Evolutionary conservation across 2,329 filamentous ascomycete genomes (phyloP).

Genomic region (Metarhizium sp.): DNA sequence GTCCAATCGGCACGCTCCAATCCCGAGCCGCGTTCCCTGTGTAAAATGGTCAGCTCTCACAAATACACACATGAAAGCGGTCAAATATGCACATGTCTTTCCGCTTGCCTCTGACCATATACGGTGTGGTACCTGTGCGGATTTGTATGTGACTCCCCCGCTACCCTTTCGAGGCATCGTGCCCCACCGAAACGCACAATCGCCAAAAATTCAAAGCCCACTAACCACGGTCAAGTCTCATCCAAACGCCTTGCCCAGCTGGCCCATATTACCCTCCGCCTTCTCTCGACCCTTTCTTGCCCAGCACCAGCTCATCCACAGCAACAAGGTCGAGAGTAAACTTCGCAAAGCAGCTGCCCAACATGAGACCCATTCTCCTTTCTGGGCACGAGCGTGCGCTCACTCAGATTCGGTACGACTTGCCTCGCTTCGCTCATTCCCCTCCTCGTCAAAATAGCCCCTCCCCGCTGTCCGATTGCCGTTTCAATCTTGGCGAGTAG

Average conservation of each 20-base stretch:
- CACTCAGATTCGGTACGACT: constrained; percentile 79
- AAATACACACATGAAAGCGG: too few species aligned
- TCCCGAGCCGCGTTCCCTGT: too few species aligned
- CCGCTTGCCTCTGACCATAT: neutral
- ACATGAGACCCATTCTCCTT: constrained; percentile 93
- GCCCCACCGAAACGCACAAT: constrained; percentile 38
- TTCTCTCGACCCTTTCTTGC: constrained; percentile 12
- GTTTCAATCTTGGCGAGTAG: neutral
- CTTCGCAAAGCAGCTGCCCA: constrained; percentile 28
- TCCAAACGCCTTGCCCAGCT: constrained; percentile 11
- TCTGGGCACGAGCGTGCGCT: constrained; percentile 94
- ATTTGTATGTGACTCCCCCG: constrained; percentile 1
- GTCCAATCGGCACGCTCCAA: neutral
- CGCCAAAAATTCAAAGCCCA: constrained; percentile 31
- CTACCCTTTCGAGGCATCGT: constrained; percentile 11
- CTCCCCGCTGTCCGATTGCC: neutral
- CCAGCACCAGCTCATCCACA: constrained; percentile 2
- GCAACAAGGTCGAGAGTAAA: constrained; percentile 4
- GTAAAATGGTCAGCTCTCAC: too few species aligned
- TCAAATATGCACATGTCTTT: too few species aligned
- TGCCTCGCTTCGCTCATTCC: constrained; percentile 1
- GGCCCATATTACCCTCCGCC: constrained; percentile 14
- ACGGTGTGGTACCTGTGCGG: neutral
- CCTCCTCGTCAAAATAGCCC: constrained; percentile 11
- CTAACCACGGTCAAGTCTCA: constrained; percentile 15